Conservation (phyloP, 23 red algal genomes). For the Gracilaria caudata region DNA sequence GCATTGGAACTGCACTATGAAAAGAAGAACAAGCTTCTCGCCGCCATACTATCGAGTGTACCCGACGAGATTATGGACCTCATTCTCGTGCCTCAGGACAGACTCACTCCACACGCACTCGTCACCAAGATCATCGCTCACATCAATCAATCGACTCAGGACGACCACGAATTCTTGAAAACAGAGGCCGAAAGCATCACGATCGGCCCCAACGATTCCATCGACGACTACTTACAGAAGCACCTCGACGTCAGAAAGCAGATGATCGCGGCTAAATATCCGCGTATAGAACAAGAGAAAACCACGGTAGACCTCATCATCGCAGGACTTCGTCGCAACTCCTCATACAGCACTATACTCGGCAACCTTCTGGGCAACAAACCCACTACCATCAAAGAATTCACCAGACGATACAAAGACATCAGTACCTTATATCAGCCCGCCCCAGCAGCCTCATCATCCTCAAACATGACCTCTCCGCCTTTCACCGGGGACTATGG, state of each 20-base stretch:
- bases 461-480: neutral
- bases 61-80: neutral
- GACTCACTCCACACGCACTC: neutral
- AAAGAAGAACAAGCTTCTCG: neutral
- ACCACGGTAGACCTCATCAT: neutral
- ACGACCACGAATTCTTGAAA: neutral
- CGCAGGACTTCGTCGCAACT: neutral
- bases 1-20: neutral
- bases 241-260: neutral
- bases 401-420: neutral
- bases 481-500: conserved; percentile 6
- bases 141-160: neutral
- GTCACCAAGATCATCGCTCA: neutral
- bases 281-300: neutral
- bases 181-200: neutral
- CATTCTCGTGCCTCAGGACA: neutral
- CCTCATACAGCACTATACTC: neutral
- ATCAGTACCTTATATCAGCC: neutral
- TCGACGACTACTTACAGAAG: neutral
- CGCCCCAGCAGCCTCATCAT: neutral
- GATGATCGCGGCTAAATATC: conserved; percentile 4
- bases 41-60: neutral
- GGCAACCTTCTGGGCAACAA: neutral
- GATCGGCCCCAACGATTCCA: neutral
- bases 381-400: neutral